A percentile compares a stretch with the other conserved stretches of the same genome.
phyloP scores from a whole-genome alignment of 768 basidiomycete genomes.

The Suillus bovinus region DNA sequence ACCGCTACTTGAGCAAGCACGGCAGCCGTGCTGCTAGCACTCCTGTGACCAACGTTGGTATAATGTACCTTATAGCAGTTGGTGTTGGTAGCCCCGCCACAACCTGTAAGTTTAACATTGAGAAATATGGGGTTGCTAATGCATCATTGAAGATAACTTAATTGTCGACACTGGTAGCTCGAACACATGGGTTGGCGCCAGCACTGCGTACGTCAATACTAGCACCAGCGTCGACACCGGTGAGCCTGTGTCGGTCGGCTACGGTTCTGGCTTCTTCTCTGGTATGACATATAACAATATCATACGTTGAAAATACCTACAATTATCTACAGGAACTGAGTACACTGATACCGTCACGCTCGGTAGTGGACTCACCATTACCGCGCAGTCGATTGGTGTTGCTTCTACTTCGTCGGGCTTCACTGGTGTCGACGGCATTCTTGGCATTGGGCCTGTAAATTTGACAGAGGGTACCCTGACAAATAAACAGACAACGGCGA shows the following conservation, averaged over 20 bases:
- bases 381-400: conserved; percentile 64
- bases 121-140: neutral
- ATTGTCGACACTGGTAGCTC: conserved; percentile 64
- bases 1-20: neutral
- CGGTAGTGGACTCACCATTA: conserved; percentile 47
- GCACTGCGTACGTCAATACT: conserved; percentile 45
- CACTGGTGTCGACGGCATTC: conserved; percentile 57
- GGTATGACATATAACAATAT: conserved; percentile 33
- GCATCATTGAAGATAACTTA: conserved; percentile 42
- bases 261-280: conserved; percentile 64
- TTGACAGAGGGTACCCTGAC: conserved; percentile 45
- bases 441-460: conserved; percentile 62
- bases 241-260: conserved; percentile 49
- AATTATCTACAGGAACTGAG: conserved; percentile 35
- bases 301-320: neutral
- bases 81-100: conserved; percentile 58
- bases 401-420: conserved; percentile 49
- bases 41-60: conserved; percentile 41
- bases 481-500: conserved; percentile 11
- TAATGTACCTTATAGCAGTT: conserved; percentile 38
- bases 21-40: conserved; percentile 26
- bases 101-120: conserved; percentile 37
- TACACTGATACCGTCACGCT: conserved; percentile 57
- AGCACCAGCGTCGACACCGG: conserved; percentile 49
- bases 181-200: conserved; percentile 76